Percentiles rank a stretch among this genome's conserved stretches.
phyloP scores from a whole-genome alignment of 2,329 filamentous ascomycete species.

The Sarocladiaceae sp. region DNA sequence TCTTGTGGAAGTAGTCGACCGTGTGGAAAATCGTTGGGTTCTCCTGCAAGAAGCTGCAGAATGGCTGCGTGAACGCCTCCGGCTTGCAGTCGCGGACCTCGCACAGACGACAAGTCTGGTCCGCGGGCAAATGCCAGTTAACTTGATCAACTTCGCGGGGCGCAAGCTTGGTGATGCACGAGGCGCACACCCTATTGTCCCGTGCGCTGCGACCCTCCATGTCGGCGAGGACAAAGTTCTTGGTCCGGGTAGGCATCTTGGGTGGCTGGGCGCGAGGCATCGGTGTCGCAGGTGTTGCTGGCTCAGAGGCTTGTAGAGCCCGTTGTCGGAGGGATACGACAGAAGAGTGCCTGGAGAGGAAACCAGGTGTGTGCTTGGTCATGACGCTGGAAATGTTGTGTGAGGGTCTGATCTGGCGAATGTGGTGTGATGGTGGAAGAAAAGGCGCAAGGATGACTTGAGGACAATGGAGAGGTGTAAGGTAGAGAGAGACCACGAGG shows the following conservation, averaged over 20 bases:
- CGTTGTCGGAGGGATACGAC: constrained; percentile 10
- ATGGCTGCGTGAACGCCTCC: constrained; percentile 74
- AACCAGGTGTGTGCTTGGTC: constrained; percentile 12
- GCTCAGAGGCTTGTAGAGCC: not conserved
- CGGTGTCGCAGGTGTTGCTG: not conserved
- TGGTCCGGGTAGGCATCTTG: constrained; percentile 14
- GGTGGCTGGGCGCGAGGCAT: not conserved
- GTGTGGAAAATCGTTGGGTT: constrained; percentile 95
- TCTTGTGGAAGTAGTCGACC: constrained; percentile 71
- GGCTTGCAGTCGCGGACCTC: constrained; percentile 39
- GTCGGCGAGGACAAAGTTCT: constrained; percentile 45
- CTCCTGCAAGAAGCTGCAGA: constrained; percentile 79
- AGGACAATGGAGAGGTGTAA: too few relatives aligned
- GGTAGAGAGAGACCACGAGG: too few relatives aligned
- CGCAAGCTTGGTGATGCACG: constrained; percentile 31
- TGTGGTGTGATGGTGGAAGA: not conserved
- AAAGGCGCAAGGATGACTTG: not conserved
- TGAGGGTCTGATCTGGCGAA: not conserved
- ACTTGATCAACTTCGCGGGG: constrained; percentile 24
- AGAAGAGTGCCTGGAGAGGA: constrained; percentile 10
- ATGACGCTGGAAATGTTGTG: not conserved
- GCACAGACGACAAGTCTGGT: constrained; percentile 11
- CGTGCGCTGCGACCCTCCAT: constrained; percentile 30
- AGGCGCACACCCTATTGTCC: constrained; percentile 33
- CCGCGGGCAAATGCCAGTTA: constrained; percentile 24